Percentiles rank a stretch among this genome's conserved stretches.
Conservation (phyloP, 768 basidiomycete genomes). For the Leccinum rimulosum region DNA sequence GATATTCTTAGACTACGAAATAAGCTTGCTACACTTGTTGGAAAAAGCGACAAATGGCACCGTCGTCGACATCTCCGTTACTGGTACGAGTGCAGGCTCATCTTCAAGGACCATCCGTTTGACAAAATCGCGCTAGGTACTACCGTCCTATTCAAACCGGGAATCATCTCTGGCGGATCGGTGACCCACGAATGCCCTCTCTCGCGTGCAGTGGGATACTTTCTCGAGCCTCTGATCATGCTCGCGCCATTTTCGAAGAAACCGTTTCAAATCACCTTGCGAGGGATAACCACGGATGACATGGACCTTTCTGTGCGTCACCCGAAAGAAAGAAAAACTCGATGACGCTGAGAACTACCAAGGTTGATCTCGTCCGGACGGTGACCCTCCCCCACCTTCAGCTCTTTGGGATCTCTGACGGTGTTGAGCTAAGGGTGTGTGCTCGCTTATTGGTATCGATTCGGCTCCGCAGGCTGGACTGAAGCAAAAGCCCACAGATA, state of each 20-base stretch:
- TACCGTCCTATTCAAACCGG: constrained; percentile 87
- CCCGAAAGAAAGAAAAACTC: constrained; percentile 7
- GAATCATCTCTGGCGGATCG: constrained; percentile 81
- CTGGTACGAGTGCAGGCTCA: constrained; percentile 52
- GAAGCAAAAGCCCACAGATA: constrained; percentile 52
- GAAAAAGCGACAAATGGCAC: constrained; percentile 95
- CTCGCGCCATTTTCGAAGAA: constrained; percentile 92
- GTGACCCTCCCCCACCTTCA: constrained; percentile 90
- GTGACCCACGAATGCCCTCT: constrained; percentile 85
- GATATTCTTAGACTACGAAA: constrained; percentile 75
- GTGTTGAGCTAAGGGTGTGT: constrained; percentile 80
- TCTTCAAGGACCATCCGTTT: not conserved
- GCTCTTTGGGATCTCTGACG: constrained; percentile 85
- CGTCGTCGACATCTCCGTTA: constrained; percentile 92
- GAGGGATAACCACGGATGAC: constrained; percentile 91
- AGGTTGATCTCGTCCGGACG: constrained; percentile 89
- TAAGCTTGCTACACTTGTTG: constrained; percentile 80
- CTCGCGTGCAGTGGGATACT: constrained; percentile 91
- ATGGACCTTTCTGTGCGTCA: constrained; percentile 80
- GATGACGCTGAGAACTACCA: constrained; percentile 4
- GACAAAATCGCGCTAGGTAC: constrained; percentile 59
- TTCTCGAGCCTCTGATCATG: constrained; percentile 85
- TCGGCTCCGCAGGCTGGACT: not conserved
- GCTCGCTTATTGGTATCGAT: not conserved
- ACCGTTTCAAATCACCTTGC: constrained; percentile 74